Base-by-base conservation (phyloP, 129 eudicot species). In the Artemisia argyi region DNA sequence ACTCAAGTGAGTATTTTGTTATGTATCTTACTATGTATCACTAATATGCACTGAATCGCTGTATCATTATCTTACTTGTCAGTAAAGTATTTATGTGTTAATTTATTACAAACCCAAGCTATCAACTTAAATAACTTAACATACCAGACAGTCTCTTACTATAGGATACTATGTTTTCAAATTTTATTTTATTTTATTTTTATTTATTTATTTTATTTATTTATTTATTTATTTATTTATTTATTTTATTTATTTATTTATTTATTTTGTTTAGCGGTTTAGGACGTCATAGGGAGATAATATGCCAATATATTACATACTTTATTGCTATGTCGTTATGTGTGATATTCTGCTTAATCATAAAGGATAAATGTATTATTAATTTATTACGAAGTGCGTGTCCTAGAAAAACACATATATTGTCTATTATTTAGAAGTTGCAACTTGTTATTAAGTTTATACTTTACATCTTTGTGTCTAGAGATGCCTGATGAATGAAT, bases 261-360 rank as follows among this genome's bases (percentile, higher is more conserved):
- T 3, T 26, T 26, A 0, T 26, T 26, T 26, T 35, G 24, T 11
- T 5, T 7, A 42, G 60, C 42, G 18, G 14, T 20, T 30, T 28
- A 32, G 32, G 74, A 17, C 10, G 16, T 57, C 26, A 44, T 14
- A 58, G 57, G 54, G 76, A 24, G 3, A 8, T 20, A 54, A 53
- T 35, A 54, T 56, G 16, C 61, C 44, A 59, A 46, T 48, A n/a
- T 49, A 15, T 60, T 16, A 28, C 12, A 55, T 47, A 60, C n/a
- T 15, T 16, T 60, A 44, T 39, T 60, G 61, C 9, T 44, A 35
- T 4, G 46, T 35, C 51, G 13, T 11, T 15, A 18, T 71, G 44
- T 14, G 39, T 71, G 52, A 69, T 54, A 39, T 54, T 70, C 73
- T 53, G 73, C 42, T 70, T 53, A 18, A 64, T 35, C 15, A 8